phyloP scores from a whole-genome alignment of 305 asterid genomes.

The Fraxinus floribunda region DNA sequence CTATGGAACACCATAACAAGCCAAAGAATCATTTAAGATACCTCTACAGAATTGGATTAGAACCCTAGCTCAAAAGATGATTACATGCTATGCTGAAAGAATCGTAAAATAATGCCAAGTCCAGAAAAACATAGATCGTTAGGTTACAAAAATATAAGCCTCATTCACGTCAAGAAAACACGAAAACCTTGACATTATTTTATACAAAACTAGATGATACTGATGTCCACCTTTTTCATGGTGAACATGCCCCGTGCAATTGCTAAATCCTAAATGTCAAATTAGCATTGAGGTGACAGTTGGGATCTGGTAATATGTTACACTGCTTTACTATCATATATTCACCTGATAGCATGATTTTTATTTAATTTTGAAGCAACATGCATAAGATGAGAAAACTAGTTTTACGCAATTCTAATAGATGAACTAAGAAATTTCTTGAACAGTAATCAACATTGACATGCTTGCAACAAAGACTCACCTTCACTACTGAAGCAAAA shows the following conservation, averaged over 20 bases:
- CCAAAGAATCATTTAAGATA: background rate
- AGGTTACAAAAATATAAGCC: background rate
- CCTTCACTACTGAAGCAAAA: slow-evolving; percentile 1
- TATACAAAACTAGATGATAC: background rate
- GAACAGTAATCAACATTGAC: background rate
- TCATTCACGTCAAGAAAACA: background rate
- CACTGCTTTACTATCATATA: background rate
- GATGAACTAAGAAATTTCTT: background rate
- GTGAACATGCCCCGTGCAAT: background rate
- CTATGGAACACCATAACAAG: background rate
- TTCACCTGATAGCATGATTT: background rate
- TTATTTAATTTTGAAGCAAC: background rate
- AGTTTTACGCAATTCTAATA: background rate
- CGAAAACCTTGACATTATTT: background rate
- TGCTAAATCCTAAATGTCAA: background rate
- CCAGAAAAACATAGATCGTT: background rate
- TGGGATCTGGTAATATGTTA: background rate
- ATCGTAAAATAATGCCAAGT: background rate
- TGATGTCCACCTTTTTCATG: background rate
- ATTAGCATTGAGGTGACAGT: background rate
- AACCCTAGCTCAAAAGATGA: background rate
- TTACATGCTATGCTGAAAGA: background rate
- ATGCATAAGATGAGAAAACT: background rate
- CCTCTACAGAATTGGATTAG: background rate
- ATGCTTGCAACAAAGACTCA: background rate